A percentile compares a stretch with the other conserved stretches of the same genome.
Evolutionary conservation across 352 stramenopile species (phyloP).

Genomic region (Phytophthora sp.): DNA sequence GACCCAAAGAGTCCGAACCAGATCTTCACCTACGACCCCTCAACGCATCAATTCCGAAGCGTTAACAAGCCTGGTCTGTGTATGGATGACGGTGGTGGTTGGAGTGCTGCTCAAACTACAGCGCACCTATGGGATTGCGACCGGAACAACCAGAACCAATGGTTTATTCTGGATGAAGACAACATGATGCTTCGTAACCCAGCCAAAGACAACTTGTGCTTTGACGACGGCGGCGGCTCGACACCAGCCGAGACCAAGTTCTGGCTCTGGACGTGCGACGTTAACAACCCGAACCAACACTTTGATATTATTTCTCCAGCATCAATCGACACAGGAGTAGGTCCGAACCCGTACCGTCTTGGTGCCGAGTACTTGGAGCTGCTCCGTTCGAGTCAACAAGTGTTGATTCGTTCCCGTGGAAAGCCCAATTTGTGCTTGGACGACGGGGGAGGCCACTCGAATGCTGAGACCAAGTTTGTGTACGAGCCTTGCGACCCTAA

Average conservation of each 20-base stretch:
- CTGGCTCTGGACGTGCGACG: constrained; percentile 15
- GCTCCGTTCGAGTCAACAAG: constrained; percentile 2
- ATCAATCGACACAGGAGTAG: not conserved
- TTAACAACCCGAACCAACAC: constrained; percentile 39
- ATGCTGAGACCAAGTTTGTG: constrained; percentile 30
- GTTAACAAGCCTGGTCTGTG: constrained; percentile 22
- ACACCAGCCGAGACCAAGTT: constrained; percentile 16
- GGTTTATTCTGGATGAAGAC: constrained; percentile 27
- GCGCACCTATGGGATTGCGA: constrained; percentile 30
- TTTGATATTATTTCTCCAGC: constrained; percentile 36
- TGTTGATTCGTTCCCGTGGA: constrained; percentile 22
- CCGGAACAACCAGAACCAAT: constrained; percentile 26
- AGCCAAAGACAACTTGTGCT: constrained; percentile 37
- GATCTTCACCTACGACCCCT: constrained; percentile 32
- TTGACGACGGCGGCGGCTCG: constrained; percentile 35
- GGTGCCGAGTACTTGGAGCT: constrained; percentile 4
- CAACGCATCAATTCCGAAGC: constrained; percentile 19
- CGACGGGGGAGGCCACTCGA: constrained; percentile 32
- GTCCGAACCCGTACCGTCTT: not conserved
- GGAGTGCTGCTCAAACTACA: constrained; percentile 11
- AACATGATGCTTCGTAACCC: constrained; percentile 40
- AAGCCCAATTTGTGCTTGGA: constrained; percentile 38
- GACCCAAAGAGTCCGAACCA: constrained; percentile 32
- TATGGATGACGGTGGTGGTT: constrained; percentile 32
- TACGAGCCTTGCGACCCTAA: constrained; percentile 31